phyloP scores from a whole-genome alignment of 495 filamentous ascomycete species.

The Aspergillus affinis region DNA sequence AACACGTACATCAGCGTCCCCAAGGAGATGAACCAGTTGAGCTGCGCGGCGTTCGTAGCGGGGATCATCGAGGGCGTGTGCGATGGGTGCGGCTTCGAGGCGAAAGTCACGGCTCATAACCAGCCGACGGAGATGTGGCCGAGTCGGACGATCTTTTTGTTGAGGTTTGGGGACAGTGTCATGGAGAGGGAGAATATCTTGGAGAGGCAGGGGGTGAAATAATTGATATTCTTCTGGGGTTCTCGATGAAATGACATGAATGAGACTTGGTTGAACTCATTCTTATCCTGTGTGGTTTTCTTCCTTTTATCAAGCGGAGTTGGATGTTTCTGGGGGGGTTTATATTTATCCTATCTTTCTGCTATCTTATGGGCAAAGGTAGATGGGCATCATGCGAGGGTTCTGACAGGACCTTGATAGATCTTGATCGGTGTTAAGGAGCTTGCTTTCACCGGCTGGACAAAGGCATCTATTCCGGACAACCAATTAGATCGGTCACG shows the following conservation, averaged over 20 bases:
- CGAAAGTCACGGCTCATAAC: constrained; percentile 88
- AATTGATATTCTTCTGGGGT: constrained; percentile 4
- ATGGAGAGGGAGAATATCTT: constrained; percentile 84
- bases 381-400: background rate
- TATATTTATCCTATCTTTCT: background rate
- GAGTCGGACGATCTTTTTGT: constrained; percentile 89
- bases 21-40: constrained; percentile 91
- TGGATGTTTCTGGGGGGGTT: background rate
- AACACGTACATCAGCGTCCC: constrained; percentile 92
- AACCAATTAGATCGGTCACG: background rate
- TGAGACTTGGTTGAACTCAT: too few species aligned
- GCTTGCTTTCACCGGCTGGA: background rate
- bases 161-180: constrained; percentile 84
- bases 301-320: background rate
- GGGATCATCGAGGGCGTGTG: constrained; percentile 95
- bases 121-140: constrained; percentile 87
- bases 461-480: background rate
- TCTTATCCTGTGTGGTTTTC: too few species aligned
- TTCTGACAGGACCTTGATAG: background rate
- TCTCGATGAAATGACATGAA: too few species aligned
- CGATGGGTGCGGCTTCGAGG: constrained; percentile 85
- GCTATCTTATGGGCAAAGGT: background rate
- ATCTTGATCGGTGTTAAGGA: background rate
- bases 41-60: constrained; percentile 93
- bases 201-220: constrained; percentile 49